These are phyloP conservation scores for Pecoramyces ruminantium DNA, from an alignment of 192 early-diverging fungal genomes.

Conservation along the genomic window DNA sequence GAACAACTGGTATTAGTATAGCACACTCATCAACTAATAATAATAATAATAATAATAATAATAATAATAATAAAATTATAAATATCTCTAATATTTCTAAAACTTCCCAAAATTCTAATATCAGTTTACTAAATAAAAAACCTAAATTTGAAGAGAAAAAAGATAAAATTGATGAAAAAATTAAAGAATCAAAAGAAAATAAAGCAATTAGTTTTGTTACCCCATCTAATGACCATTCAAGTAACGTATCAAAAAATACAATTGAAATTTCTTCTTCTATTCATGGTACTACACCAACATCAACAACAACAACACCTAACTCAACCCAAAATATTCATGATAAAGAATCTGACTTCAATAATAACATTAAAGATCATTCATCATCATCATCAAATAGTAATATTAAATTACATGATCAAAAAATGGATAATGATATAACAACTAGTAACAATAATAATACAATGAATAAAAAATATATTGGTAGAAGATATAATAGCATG, in stretches of 20 bases:
- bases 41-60: background rate
- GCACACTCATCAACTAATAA: background rate
- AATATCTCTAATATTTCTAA: no score
- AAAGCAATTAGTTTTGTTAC: background rate
- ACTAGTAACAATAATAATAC: background rate
- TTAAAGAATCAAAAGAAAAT: background rate
- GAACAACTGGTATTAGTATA: no score
- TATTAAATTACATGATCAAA: background rate
- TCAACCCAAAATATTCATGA: background rate
- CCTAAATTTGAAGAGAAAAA: background rate
- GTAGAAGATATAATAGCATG: background rate
- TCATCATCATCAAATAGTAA: no score
- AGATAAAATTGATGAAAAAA: background rate
- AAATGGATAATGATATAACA: background rate
- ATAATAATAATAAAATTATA: no score
- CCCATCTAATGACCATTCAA: background rate
- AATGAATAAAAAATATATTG: background rate
- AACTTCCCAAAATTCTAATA: no score
- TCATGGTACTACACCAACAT: background rate
- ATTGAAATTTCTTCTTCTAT: no score
- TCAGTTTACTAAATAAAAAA: no score
- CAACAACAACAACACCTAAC: background rate
- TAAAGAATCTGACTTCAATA: background rate
- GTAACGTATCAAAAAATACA: no score
- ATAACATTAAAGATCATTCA: background rate